phyloP scores from a whole-genome alignment of 768 basidiomycete species.

The Amanita fuliginea region DNA sequence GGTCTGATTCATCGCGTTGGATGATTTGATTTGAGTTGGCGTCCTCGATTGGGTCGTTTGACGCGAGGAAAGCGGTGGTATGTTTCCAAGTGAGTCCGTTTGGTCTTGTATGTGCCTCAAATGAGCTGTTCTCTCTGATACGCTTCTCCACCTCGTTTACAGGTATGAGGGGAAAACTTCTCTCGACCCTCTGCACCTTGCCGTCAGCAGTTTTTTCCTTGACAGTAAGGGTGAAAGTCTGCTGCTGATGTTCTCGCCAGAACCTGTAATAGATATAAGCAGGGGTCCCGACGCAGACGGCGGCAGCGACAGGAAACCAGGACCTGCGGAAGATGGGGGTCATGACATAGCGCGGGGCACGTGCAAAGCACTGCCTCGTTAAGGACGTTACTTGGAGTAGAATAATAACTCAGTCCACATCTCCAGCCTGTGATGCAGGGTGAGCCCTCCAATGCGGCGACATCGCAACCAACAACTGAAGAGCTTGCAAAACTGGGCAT shows the following conservation, averaged over 20 bases:
- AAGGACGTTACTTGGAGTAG: neutral
- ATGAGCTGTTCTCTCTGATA: constrained; percentile 41
- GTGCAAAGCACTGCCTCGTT: neutral
- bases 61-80: constrained; percentile 67
- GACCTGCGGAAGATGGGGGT: constrained; percentile 46
- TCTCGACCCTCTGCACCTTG: constrained; percentile 40
- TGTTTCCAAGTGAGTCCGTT: constrained; percentile 61
- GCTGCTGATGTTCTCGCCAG: constrained; percentile 20
- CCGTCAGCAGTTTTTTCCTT: constrained; percentile 49
- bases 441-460: neutral
- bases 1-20: constrained; percentile 47
- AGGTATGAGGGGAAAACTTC: constrained; percentile 45
- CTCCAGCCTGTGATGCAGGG: constrained; percentile 1
- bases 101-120: constrained; percentile 34
- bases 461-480: constrained; percentile 13
- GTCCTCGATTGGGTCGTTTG: constrained; percentile 92
- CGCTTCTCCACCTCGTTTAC: constrained; percentile 43
- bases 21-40: constrained; percentile 65
- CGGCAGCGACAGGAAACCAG: constrained; percentile 60
- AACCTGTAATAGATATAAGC: constrained; percentile 48
- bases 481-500: constrained; percentile 23
- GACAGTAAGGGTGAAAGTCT: constrained; percentile 51
- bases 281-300: constrained; percentile 43
- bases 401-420: too few relatives aligned
- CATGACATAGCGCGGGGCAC: neutral